A percentile compares a stretch with the other conserved stretches of the same genome.
These are phyloP conservation scores for Cladophialophora psammophila DNA, from an alignment of 2,329 filamentous ascomycete genomes.

Conservation along the genomic window DNA sequence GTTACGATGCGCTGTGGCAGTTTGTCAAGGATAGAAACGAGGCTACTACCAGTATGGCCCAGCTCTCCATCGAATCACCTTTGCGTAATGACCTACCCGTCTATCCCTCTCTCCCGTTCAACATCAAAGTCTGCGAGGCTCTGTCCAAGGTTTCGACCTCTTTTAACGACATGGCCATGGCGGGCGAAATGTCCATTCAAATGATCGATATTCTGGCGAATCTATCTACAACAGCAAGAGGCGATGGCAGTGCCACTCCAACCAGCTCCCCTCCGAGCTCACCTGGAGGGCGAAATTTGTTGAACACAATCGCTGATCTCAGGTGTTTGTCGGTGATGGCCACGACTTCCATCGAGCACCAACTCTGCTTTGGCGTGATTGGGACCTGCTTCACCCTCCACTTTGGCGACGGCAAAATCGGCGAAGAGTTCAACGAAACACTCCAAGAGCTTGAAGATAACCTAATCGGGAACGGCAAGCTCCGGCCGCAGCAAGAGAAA, in stretches of 20 bases:
- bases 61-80: constrained; percentile 28
- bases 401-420: constrained; percentile 21
- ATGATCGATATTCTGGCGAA: constrained; percentile 32
- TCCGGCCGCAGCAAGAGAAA: constrained; percentile 13
- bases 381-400: constrained; percentile 31
- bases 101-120: constrained; percentile 32
- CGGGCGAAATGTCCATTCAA: constrained; percentile 32
- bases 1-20: constrained; percentile 31
- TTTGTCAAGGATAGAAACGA: constrained; percentile 34
- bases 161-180: constrained; percentile 34
- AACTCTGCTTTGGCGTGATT: constrained; percentile 32
- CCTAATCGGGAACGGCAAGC: constrained; percentile 23
- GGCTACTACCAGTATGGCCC: constrained; percentile 28
- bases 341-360: constrained; percentile 30
- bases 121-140: constrained; percentile 27
- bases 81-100: constrained; percentile 31
- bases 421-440: constrained; percentile 27
- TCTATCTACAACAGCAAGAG: constrained; percentile 21
- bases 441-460: constrained; percentile 31
- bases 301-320: constrained; percentile 31
- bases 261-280: constrained; percentile 19
- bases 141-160: constrained; percentile 31
- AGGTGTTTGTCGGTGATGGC: constrained; percentile 27
- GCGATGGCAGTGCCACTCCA: constrained; percentile 21
- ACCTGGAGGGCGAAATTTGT: constrained; percentile 14